phyloP scores from a whole-genome alignment of 306 rosid genomes.

The Vigna nakashimae region DNA sequence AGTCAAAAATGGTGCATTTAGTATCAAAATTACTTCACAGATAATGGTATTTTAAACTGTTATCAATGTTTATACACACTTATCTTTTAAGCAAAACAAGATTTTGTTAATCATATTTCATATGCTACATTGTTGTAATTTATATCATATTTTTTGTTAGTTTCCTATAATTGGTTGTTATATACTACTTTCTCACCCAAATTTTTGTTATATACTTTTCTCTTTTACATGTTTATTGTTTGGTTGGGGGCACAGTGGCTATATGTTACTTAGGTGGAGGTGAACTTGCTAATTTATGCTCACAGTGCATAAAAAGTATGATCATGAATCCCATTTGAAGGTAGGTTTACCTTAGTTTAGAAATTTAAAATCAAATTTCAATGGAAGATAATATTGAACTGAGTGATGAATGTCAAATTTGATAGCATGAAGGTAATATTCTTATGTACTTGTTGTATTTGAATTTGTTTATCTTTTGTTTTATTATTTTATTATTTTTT shows the following conservation, averaged over 20 bases:
- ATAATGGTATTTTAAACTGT: too few species aligned
- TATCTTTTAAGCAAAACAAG: not conserved
- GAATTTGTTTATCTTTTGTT: slow-evolving; percentile 3
- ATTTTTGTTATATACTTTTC: not conserved
- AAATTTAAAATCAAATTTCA: too few species aligned
- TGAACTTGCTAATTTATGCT: too few species aligned
- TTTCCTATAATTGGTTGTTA: slow-evolving; percentile 13
- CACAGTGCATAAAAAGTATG: too few species aligned
- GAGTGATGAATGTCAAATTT: not conserved
- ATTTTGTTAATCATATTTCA: slow-evolving; percentile 10
- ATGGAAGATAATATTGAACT: too few species aligned
- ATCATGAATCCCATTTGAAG: too few species aligned
- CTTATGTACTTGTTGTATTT: slow-evolving; percentile 22
- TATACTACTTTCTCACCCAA: slow-evolving; percentile 28
- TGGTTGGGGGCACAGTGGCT: not conserved
- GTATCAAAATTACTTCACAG: too few species aligned
- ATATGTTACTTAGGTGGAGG: not conserved
- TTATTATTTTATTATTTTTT: slow-evolving; percentile 9
- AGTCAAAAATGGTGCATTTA: too few species aligned
- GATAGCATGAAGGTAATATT: slow-evolving; percentile 26
- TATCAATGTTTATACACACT: not conserved
- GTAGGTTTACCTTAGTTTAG: too few species aligned
- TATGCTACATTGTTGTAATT: slow-evolving; percentile 20
- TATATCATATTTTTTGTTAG: not conserved
- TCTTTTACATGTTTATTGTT: slow-evolving; percentile 21